Conservation (phyloP, 208 protist species). For the Crithidia thermophila region DNA sequence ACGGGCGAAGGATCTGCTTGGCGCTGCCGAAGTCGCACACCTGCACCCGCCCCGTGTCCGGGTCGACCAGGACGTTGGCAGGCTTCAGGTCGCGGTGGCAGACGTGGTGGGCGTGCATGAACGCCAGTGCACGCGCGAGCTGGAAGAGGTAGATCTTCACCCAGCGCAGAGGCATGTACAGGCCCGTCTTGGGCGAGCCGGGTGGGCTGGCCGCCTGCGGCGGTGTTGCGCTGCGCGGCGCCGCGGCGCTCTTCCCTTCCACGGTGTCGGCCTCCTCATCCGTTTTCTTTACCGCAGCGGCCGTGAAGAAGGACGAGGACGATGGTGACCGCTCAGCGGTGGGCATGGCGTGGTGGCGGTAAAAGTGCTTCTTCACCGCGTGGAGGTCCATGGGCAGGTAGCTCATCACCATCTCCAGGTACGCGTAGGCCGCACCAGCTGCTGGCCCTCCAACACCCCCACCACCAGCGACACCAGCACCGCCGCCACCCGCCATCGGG, state of each 20-base stretch:
- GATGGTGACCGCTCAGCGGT: background rate
- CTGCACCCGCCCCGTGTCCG: constrained; percentile 69
- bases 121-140: constrained; percentile 96
- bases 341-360: constrained; percentile 45
- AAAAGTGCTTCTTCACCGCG: constrained; percentile 90
- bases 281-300: background rate
- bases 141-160: constrained; percentile 96
- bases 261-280: background rate
- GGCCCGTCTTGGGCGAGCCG: background rate
- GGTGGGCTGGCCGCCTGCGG: background rate
- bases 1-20: constrained; percentile 60
- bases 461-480: too few species aligned
- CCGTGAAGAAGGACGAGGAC: background rate
- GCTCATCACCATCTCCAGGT: constrained; percentile 99
- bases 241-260: background rate
- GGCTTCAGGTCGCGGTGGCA: constrained; percentile 93
- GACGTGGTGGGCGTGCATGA: constrained; percentile 75
- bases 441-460: too few species aligned
- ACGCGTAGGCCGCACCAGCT: constrained; percentile 35
- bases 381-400: constrained; percentile 98
- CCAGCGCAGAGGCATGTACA: constrained; percentile 32
- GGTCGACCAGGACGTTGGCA: constrained; percentile 85
- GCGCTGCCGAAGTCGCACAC: constrained; percentile 93
- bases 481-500: constrained; percentile 1
- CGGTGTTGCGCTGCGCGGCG: background rate